A percentile compares a stretch with the other conserved stretches of the same genome.
Evolutionary conservation across 306 rosid genomes (phyloP).

Genomic region (Arachis hypogaea): DNA sequence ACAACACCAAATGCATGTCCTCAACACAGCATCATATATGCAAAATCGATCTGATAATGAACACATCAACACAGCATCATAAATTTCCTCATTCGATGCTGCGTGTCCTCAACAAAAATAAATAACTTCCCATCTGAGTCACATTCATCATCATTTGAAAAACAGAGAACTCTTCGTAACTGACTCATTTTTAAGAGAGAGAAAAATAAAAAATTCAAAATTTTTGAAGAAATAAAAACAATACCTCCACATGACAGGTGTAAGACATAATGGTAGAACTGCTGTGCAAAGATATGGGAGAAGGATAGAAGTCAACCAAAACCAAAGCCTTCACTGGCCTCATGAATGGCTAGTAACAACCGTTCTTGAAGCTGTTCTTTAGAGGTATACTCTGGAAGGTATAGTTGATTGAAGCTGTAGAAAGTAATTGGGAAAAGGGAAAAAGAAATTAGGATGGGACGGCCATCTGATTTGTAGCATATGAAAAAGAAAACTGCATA

Average conservation of each 20-base stretch:
- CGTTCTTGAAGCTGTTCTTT: constrained; percentile 97
- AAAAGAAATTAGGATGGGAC: constrained; percentile 33
- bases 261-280: constrained; percentile 43
- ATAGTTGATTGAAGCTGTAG: constrained; percentile 94
- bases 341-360: constrained; percentile 93
- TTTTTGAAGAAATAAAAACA: background rate
- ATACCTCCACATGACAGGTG: constrained; percentile 61
- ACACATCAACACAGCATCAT: no score
- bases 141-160: constrained; percentile 34
- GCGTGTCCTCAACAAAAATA: no score
- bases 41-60: no score
- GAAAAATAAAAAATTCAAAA: background rate
- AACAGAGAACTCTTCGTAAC: constrained; percentile 16
- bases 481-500: background rate
- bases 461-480: background rate
- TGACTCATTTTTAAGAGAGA: background rate
- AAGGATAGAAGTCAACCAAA: constrained; percentile 60
- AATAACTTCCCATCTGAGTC: constrained; percentile 20
- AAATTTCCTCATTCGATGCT: no score
- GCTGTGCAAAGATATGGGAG: constrained; percentile 41
- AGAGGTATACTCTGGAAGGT: constrained; percentile 93
- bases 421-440: background rate
- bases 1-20: no score
- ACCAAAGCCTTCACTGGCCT: constrained; percentile 98
- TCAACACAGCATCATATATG: no score